These are phyloP conservation scores for Hyaloscypha variabilis DNA, from an alignment of 495 filamentous ascomycete species.

Conservation along the genomic window DNA sequence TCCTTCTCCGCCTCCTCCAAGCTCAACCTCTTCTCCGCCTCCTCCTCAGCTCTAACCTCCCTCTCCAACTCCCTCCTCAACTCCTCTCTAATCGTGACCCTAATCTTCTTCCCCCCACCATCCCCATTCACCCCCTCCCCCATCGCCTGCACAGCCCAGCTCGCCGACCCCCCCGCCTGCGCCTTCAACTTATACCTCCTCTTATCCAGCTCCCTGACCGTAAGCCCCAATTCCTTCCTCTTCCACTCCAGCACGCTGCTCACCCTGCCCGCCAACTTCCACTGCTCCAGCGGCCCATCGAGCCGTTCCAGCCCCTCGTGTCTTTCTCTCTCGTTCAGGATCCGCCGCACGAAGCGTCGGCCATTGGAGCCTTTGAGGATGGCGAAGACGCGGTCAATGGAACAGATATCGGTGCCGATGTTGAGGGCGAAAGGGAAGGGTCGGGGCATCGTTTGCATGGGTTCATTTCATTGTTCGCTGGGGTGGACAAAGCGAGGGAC, in stretches of 20 bases:
- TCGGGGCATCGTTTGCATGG: constrained; percentile 21
- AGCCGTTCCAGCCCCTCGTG: not conserved
- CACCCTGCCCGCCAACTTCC: not conserved
- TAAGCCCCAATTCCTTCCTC: not conserved
- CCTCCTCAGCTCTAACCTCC: not conserved
- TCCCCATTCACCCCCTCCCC: not conserved
- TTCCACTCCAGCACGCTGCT: not conserved
- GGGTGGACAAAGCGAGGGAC: not conserved
- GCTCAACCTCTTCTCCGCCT: not conserved
- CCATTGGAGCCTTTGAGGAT: constrained; percentile 27
- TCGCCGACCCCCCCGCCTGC: not conserved
- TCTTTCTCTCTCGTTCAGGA: constrained; percentile 16
- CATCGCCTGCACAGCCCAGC: not conserved
- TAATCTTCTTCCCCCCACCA: not conserved
- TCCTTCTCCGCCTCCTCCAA: not conserved
- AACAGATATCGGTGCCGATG: constrained; percentile 62
- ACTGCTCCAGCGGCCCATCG: not conserved
- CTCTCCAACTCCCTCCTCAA: not conserved
- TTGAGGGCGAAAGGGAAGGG: constrained; percentile 49
- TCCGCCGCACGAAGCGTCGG: not conserved
- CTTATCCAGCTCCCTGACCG: not conserved
- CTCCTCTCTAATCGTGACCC: not conserved
- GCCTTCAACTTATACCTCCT: not conserved
- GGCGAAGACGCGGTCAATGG: constrained; percentile 45
- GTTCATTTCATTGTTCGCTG: not conserved